Base-by-base conservation (phyloP, 352 stramenopile species). In the Globisporangium megalacanthum region DNA sequence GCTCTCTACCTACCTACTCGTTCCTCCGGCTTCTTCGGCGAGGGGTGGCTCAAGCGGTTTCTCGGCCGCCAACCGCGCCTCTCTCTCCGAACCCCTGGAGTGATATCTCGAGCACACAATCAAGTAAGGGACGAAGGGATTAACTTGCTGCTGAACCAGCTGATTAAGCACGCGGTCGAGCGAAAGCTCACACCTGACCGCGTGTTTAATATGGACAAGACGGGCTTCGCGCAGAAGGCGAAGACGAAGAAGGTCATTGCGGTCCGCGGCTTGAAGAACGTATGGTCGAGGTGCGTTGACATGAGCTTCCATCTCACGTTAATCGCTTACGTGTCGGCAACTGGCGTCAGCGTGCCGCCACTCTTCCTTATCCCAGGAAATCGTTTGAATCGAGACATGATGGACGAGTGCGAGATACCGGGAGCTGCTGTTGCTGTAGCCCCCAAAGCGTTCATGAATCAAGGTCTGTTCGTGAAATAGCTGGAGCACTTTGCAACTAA, bases 161-260 rank as follows among this genome's bases (percentile, higher is more conserved):
- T 29, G 2, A 29, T 29, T 29, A 29, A 29, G 25, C 25, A 29
- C 25, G 25, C 25, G 25, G 25, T 29, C 25, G 4, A 29, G 25
- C 25, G 25, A 29, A 29, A 29, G 25, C 25, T 29, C 25, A 29
- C 25, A 29, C 2, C 25, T 29, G 25, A 29, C 25, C 25, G 25
- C 25, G 25, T 29, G 7, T 56, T 61, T 39, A 61, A 61, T 31
- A 61, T 65, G 52, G 52, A 56, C 35, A 35, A 65, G 46, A 65
- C 22, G 15, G 47, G 25, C 25, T 52, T 52, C 39, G 25, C 14
- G 10, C 47, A 41, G 31, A 39, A 35, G 47, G 39, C 9, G 5
- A 41, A 52, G 47, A 41, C 47, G 2, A 52, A 52, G 47, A 52
- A 52, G 25, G 25, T 52, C 10, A 29, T 41, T 14, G 47, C 47